These are phyloP conservation scores for Arabis alpina DNA, from an alignment of 345 rosid species.

Conservation along the genomic window DNA sequence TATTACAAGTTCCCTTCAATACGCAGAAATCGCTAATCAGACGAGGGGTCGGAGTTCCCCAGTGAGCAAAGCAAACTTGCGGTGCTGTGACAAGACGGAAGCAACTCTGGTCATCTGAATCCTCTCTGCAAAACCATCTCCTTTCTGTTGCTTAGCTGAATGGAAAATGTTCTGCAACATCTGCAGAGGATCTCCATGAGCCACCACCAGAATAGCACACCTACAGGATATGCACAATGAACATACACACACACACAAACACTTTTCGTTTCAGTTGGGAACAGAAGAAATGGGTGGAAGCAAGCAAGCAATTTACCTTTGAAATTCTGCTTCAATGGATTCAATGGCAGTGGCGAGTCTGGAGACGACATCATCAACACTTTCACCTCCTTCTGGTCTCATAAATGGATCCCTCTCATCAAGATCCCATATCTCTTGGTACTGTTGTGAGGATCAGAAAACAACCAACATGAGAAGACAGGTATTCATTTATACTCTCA, in stretches of 20 bases:
- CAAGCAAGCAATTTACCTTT: conserved; percentile 56
- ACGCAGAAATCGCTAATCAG: conserved; percentile 26
- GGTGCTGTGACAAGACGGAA: conserved; percentile 76
- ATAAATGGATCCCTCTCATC: conserved; percentile 83
- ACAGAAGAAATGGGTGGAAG: conserved; percentile 27
- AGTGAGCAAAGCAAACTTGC: conserved; percentile 69
- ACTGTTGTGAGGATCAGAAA: conserved; percentile 53
- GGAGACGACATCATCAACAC: conserved; percentile 77
- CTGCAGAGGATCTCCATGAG: conserved; percentile 97
- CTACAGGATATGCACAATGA: conserved; percentile 41
- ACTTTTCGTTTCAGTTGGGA: background rate
- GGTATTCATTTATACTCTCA: no score
- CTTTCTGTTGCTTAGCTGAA: conserved; percentile 51
- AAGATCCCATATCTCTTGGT: conserved; percentile 80
- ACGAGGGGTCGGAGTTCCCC: conserved; percentile 72
- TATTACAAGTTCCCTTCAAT: background rate
- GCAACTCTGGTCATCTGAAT: conserved; percentile 53
- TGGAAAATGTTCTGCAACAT: conserved; percentile 73
- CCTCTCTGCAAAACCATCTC: conserved; percentile 46
- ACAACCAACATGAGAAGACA: conserved; percentile 9
- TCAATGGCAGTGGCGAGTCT: conserved; percentile 67
- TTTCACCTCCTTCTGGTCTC: conserved; percentile 82
- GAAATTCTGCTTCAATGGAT: conserved; percentile 66
- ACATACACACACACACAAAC: background rate
- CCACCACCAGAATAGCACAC: conserved; percentile 68